Conservation (phyloP, 2,329 filamentous ascomycete genomes). For the Scedosporium dehoogii region DNA sequence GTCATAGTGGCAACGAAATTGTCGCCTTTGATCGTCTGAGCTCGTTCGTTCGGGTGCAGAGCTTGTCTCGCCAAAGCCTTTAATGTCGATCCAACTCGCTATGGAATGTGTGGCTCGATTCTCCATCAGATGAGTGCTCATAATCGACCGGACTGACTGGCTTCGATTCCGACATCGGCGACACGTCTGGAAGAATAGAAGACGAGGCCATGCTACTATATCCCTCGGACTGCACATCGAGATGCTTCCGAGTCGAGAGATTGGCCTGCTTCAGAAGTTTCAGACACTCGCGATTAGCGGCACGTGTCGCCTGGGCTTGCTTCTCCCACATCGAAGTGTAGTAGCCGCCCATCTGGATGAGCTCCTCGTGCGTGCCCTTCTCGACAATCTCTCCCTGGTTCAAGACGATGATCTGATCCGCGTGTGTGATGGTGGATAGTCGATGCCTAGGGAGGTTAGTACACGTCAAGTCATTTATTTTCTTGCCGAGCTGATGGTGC, state of each 20-base stretch:
- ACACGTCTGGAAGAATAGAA: constrained; percentile 1
- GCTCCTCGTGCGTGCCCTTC: constrained; percentile 66
- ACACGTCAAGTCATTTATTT: constrained; percentile 14
- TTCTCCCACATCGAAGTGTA: constrained; percentile 86
- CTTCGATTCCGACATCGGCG: neutral
- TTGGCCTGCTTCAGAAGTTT: constrained; percentile 17
- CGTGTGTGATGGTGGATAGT: constrained; percentile 74
- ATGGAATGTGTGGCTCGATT: constrained; percentile 5
- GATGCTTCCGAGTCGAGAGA: constrained; percentile 13
- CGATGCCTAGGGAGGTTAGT: constrained; percentile 48
- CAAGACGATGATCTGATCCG: constrained; percentile 75
- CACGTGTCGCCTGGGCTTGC: constrained; percentile 69
- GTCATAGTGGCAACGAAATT: neutral
- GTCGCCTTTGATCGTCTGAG: neutral
- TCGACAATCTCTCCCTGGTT: constrained; percentile 69
- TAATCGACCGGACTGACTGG: neutral
- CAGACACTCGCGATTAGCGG: constrained; percentile 36
- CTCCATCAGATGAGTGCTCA: constrained; percentile 4
- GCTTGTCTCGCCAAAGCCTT: neutral
- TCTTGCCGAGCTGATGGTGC: neutral
- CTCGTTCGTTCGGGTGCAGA: neutral
- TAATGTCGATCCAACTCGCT: neutral
- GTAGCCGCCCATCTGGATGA: constrained; percentile 59
- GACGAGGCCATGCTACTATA: constrained; percentile 34
- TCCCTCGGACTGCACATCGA: constrained; percentile 33